Evolutionary conservation across 2,329 filamentous ascomycete species (phyloP), one percentile per base, ranked within the genome.

Genomic region (Tolypocladium guangdongense): DNA sequence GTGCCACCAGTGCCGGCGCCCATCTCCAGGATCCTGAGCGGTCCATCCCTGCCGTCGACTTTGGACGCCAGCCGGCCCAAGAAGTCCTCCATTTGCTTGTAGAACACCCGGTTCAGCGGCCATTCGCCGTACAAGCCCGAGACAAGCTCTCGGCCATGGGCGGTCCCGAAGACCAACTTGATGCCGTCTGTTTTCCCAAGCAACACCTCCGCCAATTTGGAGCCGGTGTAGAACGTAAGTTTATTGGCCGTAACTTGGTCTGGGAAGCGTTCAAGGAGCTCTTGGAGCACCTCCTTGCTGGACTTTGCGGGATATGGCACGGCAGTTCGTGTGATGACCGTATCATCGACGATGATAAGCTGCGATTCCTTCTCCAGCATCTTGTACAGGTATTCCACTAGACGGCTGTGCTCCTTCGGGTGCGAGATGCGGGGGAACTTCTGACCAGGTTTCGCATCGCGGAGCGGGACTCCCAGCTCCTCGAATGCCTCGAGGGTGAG

Each of bases 81-180:
- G 52, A 71, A 65, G 39, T 68, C 64, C 20, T 52, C 60, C 61
- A 72, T 68, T 32, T 68, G 66, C 24, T 60, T 58, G 50, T 66
- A 66, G 22, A 60, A 60, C 8, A 68, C 49, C 8, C 64, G 56
- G 56, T 71, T 70, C 39, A 72, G 58, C 0, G 68, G 66, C 53
- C 59, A 65, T 22, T 72, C 64, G 11, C 60, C 59, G 53, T 75
- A 72, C 41, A 73, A 57, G 18, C 56, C 63, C 0, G 64, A 61
- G 1, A 72, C 64, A 0, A 74, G 61, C 22, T 68, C 58, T 6
- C 68, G 63, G 8, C 66, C 65, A 47, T 71, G 62, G 1, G 59
- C 56, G 4, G 57, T 64, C 11, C 70, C 69, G 48, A 74, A 74
- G 8, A 75, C 63, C 2, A 74, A 55, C 48, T 67, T 60, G 20